phyloP scores from a whole-genome alignment of 2,329 filamentous ascomycete species.

The Hypoxylon sp. region DNA sequence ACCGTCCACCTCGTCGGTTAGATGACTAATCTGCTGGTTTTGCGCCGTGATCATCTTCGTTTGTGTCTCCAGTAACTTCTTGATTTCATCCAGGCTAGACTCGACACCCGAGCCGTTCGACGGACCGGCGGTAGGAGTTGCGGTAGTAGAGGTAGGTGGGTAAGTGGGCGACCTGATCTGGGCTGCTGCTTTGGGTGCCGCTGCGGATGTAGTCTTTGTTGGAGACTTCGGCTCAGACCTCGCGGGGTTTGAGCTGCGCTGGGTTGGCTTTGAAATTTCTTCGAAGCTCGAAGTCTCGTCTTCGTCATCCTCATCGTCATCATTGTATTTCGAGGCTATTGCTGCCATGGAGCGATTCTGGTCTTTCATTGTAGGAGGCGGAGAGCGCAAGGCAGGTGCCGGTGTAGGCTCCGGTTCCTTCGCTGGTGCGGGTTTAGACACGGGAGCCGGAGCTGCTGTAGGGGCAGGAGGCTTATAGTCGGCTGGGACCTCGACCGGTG shows the following conservation, averaged over 20 bases:
- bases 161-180: slow-evolving; percentile 57
- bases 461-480: slow-evolving; percentile 72
- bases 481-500: slow-evolving; percentile 79
- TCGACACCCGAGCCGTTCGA: slow-evolving; percentile 64
- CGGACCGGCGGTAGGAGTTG: slow-evolving; percentile 55
- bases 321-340: slow-evolving; percentile 87
- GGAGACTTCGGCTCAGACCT: slow-evolving; percentile 47
- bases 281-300: slow-evolving; percentile 86
- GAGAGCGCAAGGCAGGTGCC: slow-evolving; percentile 61
- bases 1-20: slow-evolving; percentile 80
- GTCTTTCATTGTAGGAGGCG: slow-evolving; percentile 79
- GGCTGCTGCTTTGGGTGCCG: slow-evolving; percentile 58
- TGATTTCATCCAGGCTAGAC: slow-evolving; percentile 79
- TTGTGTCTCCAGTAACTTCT: slow-evolving; percentile 79
- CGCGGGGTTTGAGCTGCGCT: slow-evolving; percentile 62
- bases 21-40: slow-evolving; percentile 76
- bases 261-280: slow-evolving; percentile 80
- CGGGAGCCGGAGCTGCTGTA: slow-evolving; percentile 58
- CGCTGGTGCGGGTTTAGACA: slow-evolving; percentile 63
- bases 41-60: slow-evolving; percentile 82
- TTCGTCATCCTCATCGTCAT: slow-evolving; percentile 72
- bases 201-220: slow-evolving; percentile 54
- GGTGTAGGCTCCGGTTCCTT: slow-evolving; percentile 65
- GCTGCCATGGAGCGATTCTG: slow-evolving; percentile 89
- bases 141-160: slow-evolving; percentile 49